Percentiles rank a stretch among this genome's conserved stretches.
phyloP scores from a whole-genome alignment of 257 asterid genomes.

The Penstemon barbatus region DNA sequence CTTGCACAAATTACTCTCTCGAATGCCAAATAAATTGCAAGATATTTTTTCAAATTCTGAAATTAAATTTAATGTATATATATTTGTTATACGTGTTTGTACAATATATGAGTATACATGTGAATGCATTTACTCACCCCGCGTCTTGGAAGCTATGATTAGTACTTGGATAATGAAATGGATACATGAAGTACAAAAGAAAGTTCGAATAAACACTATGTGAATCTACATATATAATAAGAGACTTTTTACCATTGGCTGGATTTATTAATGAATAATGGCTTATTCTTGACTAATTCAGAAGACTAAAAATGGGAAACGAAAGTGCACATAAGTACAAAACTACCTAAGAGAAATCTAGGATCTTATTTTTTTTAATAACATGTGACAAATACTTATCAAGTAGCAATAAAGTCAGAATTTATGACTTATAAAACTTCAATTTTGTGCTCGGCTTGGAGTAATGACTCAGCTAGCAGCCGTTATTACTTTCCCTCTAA shows the following conservation, averaged over 20 bases:
- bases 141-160: too few relatives aligned
- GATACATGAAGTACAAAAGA: too few relatives aligned
- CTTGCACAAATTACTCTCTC: too few relatives aligned
- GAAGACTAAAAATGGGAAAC: conserved; percentile 1
- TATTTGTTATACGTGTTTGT: too few relatives aligned
- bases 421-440: background rate
- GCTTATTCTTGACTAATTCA: background rate
- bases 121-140: too few relatives aligned
- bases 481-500: too few relatives aligned
- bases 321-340: background rate
- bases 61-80: too few relatives aligned
- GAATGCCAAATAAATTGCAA: too few relatives aligned
- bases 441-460: background rate
- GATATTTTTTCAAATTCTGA: too few relatives aligned
- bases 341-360: background rate
- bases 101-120: too few relatives aligned
- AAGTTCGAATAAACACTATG: background rate
- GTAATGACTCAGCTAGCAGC: background rate
- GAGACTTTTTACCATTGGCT: background rate
- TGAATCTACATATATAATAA: background rate
- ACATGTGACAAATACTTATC: conserved; percentile 3
- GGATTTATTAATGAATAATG: background rate
- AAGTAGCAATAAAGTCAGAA: background rate
- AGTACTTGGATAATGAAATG: too few relatives aligned
- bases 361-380: background rate